Evolutionary conservation across 208 protist genomes (phyloP).

Genomic region (Trypanosoma rangeli): DNA sequence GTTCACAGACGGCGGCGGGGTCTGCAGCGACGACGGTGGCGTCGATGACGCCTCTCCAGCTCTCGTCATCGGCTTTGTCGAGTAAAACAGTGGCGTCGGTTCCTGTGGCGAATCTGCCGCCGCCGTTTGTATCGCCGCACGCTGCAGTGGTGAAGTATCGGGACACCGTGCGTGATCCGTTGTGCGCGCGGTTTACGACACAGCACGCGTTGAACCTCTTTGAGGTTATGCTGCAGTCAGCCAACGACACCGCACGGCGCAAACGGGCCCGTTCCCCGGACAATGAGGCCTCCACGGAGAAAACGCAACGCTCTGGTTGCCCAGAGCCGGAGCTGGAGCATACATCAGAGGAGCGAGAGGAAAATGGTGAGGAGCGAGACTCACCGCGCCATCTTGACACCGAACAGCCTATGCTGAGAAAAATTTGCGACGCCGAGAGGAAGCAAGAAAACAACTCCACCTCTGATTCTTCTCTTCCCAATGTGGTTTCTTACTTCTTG

Average conservation of each 20-base stretch:
- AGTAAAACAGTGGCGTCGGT: slow-evolving; percentile 5
- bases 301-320: background rate
- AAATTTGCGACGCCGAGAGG: background rate
- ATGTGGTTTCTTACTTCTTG: slow-evolving; percentile 26
- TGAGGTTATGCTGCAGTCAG: slow-evolving; percentile 4
- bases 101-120: slow-evolving; percentile 36
- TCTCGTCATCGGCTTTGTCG: background rate
- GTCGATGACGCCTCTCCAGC: background rate
- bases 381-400: slow-evolving; percentile 1
- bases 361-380: slow-evolving; percentile 15
- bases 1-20: background rate
- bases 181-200: slow-evolving; percentile 48
- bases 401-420: background rate
- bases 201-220: slow-evolving; percentile 25
- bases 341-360: background rate
- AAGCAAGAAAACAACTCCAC: background rate
- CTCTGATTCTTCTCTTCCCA: slow-evolving; percentile 1
- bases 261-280: slow-evolving; percentile 12
- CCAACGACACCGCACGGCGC: background rate
- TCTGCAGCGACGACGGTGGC: background rate
- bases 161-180: slow-evolving; percentile 43
- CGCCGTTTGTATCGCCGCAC: slow-evolving; percentile 51
- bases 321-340: no score
- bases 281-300: slow-evolving; percentile 4
- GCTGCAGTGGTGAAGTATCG: slow-evolving; percentile 51